Conservation (phyloP, 805 yeast species). For the Yamadazyma philogaea region DNA sequence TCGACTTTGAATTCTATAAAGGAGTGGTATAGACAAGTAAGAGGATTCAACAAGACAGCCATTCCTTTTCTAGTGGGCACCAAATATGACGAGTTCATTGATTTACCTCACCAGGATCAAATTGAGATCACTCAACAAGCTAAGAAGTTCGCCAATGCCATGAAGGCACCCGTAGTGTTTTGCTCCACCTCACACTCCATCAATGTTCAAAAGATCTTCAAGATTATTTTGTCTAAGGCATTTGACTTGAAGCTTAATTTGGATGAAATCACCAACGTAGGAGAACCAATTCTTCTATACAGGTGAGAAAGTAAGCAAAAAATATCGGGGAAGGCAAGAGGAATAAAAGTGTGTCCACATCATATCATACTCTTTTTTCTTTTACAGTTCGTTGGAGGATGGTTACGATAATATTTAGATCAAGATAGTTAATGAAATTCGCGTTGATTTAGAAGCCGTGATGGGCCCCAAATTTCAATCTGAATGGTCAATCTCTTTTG, state of each 20-base stretch:
- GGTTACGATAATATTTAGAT: neutral
- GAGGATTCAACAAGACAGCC: constrained; percentile 86
- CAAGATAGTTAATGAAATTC: constrained; percentile 5
- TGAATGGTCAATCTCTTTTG: neutral
- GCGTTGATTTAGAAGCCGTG: neutral
- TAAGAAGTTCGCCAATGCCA: constrained; percentile 79
- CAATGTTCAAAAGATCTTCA: constrained; percentile 90
- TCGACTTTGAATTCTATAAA: constrained; percentile 83
- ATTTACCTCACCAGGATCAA: constrained; percentile 75
- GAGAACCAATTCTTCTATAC: constrained; percentile 89
- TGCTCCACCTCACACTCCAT: constrained; percentile 91
- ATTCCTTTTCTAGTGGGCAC: constrained; percentile 92
- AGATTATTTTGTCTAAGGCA: constrained; percentile 83
- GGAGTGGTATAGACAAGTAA: constrained; percentile 92
- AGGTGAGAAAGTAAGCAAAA: constrained; percentile 18
- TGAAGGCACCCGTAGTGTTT: constrained; percentile 82
- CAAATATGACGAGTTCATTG: constrained; percentile 83
- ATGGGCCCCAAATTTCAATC: neutral
- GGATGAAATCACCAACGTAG: constrained; percentile 78
- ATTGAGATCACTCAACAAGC: constrained; percentile 80
- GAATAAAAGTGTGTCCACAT: neutral
- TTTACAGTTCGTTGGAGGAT: neutral
- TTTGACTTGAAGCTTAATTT: constrained; percentile 80
- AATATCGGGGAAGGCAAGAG: neutral
- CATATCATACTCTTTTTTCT: neutral